Base-by-base conservation (phyloP, 2,329 filamentous ascomycete species). In the Phoma sp. region DNA sequence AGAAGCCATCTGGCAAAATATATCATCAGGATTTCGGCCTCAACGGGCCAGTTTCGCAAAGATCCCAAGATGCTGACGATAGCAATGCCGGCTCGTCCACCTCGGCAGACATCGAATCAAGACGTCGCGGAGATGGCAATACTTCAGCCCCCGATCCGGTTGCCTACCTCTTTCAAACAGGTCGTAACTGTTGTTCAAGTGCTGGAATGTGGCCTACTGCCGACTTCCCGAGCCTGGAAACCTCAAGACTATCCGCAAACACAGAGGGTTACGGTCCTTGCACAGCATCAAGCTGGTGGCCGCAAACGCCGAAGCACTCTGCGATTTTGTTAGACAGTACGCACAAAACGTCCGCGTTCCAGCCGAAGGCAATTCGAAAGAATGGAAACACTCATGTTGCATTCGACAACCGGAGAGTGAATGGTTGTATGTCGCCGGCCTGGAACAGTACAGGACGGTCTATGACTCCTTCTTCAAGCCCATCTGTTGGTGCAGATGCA, bases 201-300 rank as follows among this genome's bases (percentile, higher is more conserved):
- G 62, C 65, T 23, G 65, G 59, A 7, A 65, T 61, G 63, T 66
- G 65, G 63, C 60, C 55, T 8, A 51, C 35, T 23, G 27, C 45
- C 2, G 35, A 22, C 4, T 38, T 50, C 4, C 42, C 58, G 7
- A 50, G n/a, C 9, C 43, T 0, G 32, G 52, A 13, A 33, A 53
- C 7, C 38, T 53, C 13, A 49, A 58, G 14, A 52, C 43, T 25
- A 55, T 55, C 8, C 55, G 58, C 48, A 9, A 38, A 55, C 3
- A 48, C 56, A 2, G 53, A 60, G n/a, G 37, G 50, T 3, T 44
- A 40, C 10, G 40, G 38, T 13, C 55, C 53, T 9, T 52, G 50
- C 37, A 44, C 55, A 7, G 55, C 53, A 7, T 57, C 62, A 32
- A 62, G 52, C 40, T 59, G 57, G 41, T 62, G 52, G 62, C 51